A percentile compares a stretch with the other conserved stretches of the same genome.
phyloP scores from a whole-genome alignment of 2,329 filamentous ascomycete genomes.

The Calonectria hongkongensis region DNA sequence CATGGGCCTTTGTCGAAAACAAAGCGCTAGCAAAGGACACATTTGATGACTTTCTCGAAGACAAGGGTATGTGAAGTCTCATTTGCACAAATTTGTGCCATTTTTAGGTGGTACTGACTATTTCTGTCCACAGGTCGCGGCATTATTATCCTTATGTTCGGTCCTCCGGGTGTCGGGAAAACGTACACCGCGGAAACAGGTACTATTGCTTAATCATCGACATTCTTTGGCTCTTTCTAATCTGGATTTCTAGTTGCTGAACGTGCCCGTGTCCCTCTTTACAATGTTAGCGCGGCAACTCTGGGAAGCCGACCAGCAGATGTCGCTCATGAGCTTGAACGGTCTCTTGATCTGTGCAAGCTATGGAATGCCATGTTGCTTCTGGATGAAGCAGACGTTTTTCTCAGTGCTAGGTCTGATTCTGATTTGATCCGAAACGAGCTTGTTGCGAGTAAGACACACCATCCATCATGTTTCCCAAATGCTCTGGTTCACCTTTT shows the following conservation, averaged over 20 bases:
- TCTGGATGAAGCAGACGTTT: constrained; percentile 50
- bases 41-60: constrained; percentile 24
- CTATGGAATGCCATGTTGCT: constrained; percentile 50
- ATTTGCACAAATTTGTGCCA: background rate
- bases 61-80: background rate
- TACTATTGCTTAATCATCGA: background rate
- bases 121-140: constrained; percentile 31
- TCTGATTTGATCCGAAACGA: constrained; percentile 47
- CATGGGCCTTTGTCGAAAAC: constrained; percentile 10
- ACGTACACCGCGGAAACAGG: constrained; percentile 52
- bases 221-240: background rate
- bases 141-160: constrained; percentile 55
- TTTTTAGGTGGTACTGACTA: background rate
- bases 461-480: background rate
- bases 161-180: constrained; percentile 55
- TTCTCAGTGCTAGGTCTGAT: constrained; percentile 40
- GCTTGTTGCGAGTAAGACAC: constrained; percentile 43
- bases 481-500: background rate
- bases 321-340: constrained; percentile 23
- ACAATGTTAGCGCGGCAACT: constrained; percentile 39
- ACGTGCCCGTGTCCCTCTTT: constrained; percentile 37
- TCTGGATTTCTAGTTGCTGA: constrained; percentile 30
- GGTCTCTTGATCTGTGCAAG: constrained; percentile 45
- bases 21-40: background rate
- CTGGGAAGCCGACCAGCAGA: background rate